phyloP scores from a whole-genome alignment of 352 stramenopile species.

The Phytophthora multivora region DNA sequence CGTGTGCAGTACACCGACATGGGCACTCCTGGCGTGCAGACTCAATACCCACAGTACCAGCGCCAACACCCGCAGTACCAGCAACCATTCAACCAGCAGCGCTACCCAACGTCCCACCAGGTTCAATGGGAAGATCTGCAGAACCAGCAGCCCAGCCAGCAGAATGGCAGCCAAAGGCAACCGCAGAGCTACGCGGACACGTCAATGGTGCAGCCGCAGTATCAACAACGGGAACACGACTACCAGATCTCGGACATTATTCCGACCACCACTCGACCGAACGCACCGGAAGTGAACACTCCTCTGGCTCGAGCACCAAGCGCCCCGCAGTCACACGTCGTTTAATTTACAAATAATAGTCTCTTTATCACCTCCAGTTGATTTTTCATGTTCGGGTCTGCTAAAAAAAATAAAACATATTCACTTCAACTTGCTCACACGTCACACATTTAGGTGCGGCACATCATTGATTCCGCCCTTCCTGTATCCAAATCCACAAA shows the following conservation, averaged over 20 bases:
- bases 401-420: no score
- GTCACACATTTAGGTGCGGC: constrained; percentile 28
- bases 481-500: constrained; percentile 9
- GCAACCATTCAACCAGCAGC: constrained; percentile 23
- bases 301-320: constrained; percentile 10
- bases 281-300: constrained; percentile 4
- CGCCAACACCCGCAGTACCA: constrained; percentile 3
- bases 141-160: constrained; percentile 6
- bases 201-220: constrained; percentile 31
- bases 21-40: constrained; percentile 18
- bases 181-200: constrained; percentile 23
- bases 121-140: constrained; percentile 33
- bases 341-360: constrained; percentile 7
- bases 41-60: constrained; percentile 21
- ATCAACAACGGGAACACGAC: constrained; percentile 35
- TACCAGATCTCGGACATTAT: constrained; percentile 37
- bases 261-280: constrained; percentile 18
- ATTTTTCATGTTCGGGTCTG: no score
- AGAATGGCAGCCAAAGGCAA: background rate
- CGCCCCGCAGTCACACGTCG: constrained; percentile 17
- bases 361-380: no score
- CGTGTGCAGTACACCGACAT: constrained; percentile 32
- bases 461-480: background rate
- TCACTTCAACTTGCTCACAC: constrained; percentile 7
- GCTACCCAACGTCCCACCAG: constrained; percentile 32